Evolutionary conservation across 208 protist genomes (phyloP).

Genomic region (Polymyxa betae): DNA sequence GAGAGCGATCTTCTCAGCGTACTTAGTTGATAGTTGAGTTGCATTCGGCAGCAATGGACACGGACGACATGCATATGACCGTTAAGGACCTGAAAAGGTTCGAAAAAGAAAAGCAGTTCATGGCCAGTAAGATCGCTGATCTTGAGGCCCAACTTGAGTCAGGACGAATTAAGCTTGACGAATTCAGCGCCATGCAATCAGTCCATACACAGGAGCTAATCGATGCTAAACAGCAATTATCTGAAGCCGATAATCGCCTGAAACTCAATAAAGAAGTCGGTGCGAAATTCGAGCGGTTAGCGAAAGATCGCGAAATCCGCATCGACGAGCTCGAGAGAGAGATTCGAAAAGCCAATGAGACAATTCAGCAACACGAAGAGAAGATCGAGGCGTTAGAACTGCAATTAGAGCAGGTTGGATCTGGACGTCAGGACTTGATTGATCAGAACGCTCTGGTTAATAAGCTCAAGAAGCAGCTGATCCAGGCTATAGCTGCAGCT

Average conservation of each 20-base stretch:
- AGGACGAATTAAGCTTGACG: background rate
- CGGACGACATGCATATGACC: background rate
- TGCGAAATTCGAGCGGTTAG: background rate
- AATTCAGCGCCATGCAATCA: background rate
- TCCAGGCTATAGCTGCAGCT: background rate
- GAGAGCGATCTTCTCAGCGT: no score
- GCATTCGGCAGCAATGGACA: background rate
- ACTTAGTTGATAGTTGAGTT: no score
- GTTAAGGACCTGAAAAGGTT: background rate
- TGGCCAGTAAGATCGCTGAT: background rate
- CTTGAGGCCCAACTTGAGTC: background rate
- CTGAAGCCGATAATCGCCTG: background rate
- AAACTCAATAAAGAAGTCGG: background rate
- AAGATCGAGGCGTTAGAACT: background rate
- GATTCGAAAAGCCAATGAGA: background rate
- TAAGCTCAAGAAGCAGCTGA: constrained; percentile 26
- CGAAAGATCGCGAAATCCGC: background rate
- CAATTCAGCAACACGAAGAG: background rate
- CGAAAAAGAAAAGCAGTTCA: background rate
- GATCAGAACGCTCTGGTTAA: background rate
- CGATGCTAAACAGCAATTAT: background rate
- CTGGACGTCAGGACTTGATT: background rate
- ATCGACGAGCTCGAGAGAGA: background rate
- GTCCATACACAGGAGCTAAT: background rate
- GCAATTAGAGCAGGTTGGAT: background rate